A percentile compares a stretch with the other conserved stretches of the same genome.
phyloP scores from a whole-genome alignment of 345 rosid species.

The Rhizophora mangle region DNA sequence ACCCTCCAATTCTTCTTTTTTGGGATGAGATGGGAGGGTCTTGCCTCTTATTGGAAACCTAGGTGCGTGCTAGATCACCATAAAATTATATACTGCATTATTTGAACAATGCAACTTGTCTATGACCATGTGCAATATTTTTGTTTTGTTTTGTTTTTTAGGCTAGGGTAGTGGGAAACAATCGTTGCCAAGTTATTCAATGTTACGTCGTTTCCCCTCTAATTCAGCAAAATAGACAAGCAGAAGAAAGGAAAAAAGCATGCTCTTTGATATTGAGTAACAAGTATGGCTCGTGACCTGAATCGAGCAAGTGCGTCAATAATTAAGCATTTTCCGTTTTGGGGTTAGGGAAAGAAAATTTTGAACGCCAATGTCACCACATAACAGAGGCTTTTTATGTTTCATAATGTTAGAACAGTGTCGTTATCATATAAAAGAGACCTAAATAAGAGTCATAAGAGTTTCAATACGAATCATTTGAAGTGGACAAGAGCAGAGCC shows the following conservation, averaged over 20 bases:
- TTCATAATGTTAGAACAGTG: too few relatives aligned
- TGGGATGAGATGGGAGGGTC: neutral
- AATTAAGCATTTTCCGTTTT: neutral
- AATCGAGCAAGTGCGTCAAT: neutral
- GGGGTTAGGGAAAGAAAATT: too few relatives aligned
- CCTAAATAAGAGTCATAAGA: too few relatives aligned
- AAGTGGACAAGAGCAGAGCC: too few relatives aligned
- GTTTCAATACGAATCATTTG: too few relatives aligned
- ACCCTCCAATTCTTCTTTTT: too few relatives aligned
- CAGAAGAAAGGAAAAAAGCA: neutral
- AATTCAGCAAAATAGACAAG: neutral
- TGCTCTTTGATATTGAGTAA: neutral
- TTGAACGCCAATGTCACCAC: too few relatives aligned
- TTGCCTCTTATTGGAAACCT: too few relatives aligned
- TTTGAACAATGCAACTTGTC: neutral
- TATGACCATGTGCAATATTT: constrained; percentile 6
- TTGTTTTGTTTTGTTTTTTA: neutral
- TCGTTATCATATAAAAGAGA: too few relatives aligned
- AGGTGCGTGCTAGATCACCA: neutral
- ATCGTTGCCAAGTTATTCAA: neutral
- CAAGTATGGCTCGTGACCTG: neutral
- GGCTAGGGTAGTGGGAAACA: neutral
- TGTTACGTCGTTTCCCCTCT: neutral
- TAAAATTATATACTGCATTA: too few relatives aligned
- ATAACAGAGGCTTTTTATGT: too few relatives aligned